These are phyloP conservation scores for Fusarium subtropicale DNA, from an alignment of 2,329 filamentous ascomycete genomes.

Conservation along the genomic window DNA sequence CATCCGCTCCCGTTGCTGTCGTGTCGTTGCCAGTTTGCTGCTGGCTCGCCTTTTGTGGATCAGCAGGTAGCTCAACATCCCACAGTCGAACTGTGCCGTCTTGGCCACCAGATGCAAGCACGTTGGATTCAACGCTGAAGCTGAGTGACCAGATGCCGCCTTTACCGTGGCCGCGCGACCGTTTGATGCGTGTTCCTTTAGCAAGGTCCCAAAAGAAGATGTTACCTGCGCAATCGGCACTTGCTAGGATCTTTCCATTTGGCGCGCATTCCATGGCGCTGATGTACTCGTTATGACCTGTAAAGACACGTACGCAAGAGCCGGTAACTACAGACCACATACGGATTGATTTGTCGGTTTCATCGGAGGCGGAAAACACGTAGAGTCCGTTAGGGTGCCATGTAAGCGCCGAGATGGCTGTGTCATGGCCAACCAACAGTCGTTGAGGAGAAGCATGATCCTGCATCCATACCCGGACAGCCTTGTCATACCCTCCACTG, in stretches of 20 bases:
- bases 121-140: constrained; percentile 92
- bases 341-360: constrained; percentile 86
- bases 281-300: constrained; percentile 89
- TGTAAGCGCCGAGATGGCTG: constrained; percentile 87
- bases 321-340: constrained; percentile 98
- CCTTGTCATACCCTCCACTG: constrained; percentile 88
- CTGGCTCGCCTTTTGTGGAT: constrained; percentile 69
- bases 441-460: constrained; percentile 91
- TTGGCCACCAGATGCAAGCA: constrained; percentile 89
- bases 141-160: constrained; percentile 93
- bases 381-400: constrained; percentile 97
- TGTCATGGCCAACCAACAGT: constrained; percentile 91
- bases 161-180: constrained; percentile 92
- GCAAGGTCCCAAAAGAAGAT: constrained; percentile 95
- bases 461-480: constrained; percentile 89
- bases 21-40: constrained; percentile 59
- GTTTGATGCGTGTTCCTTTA: constrained; percentile 88
- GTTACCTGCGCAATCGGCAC: constrained; percentile 86
- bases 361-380: constrained; percentile 90
- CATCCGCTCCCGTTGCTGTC: constrained; percentile 57
- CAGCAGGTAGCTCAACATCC: constrained; percentile 83
- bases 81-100: constrained; percentile 94
- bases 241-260: constrained; percentile 90
- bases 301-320: constrained; percentile 89
- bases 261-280: constrained; percentile 87